Percentiles rank a stretch among this genome's conserved stretches.
Conservation (phyloP, 176 grass and related monocot genomes). For the Oryza longistaminata region DNA sequence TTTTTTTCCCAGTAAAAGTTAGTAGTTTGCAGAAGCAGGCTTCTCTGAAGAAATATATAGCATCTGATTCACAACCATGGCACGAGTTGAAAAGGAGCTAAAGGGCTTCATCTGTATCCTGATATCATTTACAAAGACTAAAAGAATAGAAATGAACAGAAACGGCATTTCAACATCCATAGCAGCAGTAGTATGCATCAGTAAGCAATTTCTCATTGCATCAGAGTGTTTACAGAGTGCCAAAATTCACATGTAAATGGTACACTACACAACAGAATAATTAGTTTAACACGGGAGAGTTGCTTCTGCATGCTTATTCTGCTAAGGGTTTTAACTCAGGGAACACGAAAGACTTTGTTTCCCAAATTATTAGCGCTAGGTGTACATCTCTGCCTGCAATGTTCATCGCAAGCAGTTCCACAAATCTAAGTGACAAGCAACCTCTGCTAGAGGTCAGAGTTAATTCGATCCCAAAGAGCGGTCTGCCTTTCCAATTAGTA, state of each 20-base stretch:
- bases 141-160: background rate
- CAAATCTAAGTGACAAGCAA: background rate
- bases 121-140: background rate
- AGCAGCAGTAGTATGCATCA: background rate
- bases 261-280: background rate
- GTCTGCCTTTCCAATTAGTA: background rate
- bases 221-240: background rate
- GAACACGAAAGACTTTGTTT: background rate
- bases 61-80: background rate
- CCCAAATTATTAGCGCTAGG: background rate
- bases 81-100: background rate
- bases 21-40: background rate
- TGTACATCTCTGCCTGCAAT: background rate
- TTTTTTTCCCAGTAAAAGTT: background rate
- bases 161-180: background rate
- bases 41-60: background rate
- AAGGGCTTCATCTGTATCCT: background rate
- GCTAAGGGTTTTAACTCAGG: background rate
- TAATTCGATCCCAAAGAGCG: background rate
- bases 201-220: background rate
- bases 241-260: conserved; percentile 7
- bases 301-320: background rate
- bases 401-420: background rate
- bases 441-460: background rate
- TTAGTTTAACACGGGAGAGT: background rate